These are phyloP conservation scores for Aspergillus bertholletiae DNA, from an alignment of 495 filamentous ascomycete species.

Conservation along the genomic window DNA sequence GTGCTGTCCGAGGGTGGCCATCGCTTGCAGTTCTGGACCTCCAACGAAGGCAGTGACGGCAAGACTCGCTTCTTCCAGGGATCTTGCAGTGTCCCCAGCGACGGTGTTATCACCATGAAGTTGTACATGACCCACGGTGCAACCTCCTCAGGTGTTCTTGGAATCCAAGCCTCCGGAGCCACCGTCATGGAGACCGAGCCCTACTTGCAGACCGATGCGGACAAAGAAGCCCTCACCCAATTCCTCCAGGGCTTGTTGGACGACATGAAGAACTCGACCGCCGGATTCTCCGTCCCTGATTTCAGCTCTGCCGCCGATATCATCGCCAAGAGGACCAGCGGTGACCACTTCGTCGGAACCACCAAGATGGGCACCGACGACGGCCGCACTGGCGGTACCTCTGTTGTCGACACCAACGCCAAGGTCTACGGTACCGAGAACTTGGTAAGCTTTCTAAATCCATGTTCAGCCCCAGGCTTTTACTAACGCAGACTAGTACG, in stretches of 20 bases:
- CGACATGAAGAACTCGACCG: conserved; percentile 49
- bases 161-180: conserved; percentile 53
- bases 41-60: conserved; percentile 16
- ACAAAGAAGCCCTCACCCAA: conserved; percentile 9
- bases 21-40: conserved; percentile 43
- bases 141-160: conserved; percentile 49
- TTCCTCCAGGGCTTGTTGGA: conserved; percentile 43
- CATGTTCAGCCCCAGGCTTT: not conserved
- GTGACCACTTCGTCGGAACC: conserved; percentile 70
- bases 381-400: conserved; percentile 56
- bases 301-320: conserved; percentile 49
- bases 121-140: conserved; percentile 38
- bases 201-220: conserved; percentile 16
- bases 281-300: conserved; percentile 41
- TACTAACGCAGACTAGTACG: conserved; percentile 5
- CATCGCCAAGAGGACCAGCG: conserved; percentile 41
- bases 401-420: conserved; percentile 67
- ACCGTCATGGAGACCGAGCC: conserved; percentile 48
- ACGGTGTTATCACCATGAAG: conserved; percentile 27
- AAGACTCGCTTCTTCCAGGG: conserved; percentile 21
- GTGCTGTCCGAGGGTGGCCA: conserved; percentile 61
- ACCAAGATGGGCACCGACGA: conserved; percentile 65
- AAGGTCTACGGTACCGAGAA: conserved; percentile 71
- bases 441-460: conserved; percentile 30
- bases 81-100: conserved; percentile 13